These are phyloP conservation scores for Lodderomyces beijingensis DNA, from an alignment of 1,139 yeast genomes.

Conservation along the genomic window DNA sequence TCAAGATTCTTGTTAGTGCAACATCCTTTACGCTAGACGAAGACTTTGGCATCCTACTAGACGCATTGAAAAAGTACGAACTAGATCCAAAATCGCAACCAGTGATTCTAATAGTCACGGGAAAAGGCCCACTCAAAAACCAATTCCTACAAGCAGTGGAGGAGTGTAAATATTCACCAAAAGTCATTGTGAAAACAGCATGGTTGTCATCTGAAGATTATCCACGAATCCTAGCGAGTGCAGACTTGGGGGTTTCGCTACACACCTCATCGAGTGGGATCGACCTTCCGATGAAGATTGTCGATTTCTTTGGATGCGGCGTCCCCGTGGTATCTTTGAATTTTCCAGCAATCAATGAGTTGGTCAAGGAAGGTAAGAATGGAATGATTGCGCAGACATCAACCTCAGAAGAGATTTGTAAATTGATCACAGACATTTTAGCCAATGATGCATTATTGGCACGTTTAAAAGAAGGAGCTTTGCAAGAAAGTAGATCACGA, in stretches of 20 bases:
- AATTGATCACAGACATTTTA: constrained; percentile 44
- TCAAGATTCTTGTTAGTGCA: constrained; percentile 71
- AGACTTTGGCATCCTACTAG: constrained; percentile 66
- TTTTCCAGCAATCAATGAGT: constrained; percentile 68
- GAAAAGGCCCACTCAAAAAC: constrained; percentile 81
- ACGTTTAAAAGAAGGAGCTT: constrained; percentile 62
- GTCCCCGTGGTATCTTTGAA: constrained; percentile 79
- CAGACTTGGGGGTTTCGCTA: constrained; percentile 85
- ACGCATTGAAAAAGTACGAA: constrained; percentile 65
- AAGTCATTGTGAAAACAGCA: constrained; percentile 54
- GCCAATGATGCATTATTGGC: constrained; percentile 29
- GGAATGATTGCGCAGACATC: constrained; percentile 38
- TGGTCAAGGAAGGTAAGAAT: constrained; percentile 45
- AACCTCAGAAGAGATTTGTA: constrained; percentile 46
- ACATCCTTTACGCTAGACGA: constrained; percentile 97
- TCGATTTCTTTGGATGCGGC: constrained; percentile 96
- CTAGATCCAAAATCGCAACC: constrained; percentile 33
- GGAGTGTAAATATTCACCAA: constrained; percentile 35
- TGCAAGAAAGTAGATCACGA: constrained; percentile 56
- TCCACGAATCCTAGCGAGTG: constrained; percentile 67
- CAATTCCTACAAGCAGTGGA: constrained; percentile 45
- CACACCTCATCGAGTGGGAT: constrained; percentile 91
- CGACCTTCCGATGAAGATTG: constrained; percentile 95
- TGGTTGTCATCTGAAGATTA: constrained; percentile 85
- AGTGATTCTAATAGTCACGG: constrained; percentile 73